These are phyloP conservation scores for Cardiosporidium cionae DNA, from an alignment of 169 alveolate species.

Conservation along the genomic window DNA sequence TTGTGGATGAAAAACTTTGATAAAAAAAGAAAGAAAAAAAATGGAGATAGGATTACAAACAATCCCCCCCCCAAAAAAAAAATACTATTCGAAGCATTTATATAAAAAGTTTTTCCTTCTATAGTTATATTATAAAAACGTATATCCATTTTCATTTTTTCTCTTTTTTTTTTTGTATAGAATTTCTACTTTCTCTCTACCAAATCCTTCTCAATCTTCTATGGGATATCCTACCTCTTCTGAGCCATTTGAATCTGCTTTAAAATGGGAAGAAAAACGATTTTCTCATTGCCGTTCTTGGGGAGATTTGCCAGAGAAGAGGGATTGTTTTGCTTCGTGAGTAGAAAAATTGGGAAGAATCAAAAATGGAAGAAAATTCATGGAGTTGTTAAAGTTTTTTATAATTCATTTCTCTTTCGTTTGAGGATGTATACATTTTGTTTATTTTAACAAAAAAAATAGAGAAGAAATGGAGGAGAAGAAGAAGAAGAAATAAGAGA, in stretches of 20 bases:
- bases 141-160: background rate
- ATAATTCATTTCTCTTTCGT: too few relatives aligned
- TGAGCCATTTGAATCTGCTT: background rate
- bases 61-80: background rate
- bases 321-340: conserved; percentile 4
- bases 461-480: too few relatives aligned
- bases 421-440: too few relatives aligned
- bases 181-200: background rate
- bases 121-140: background rate
- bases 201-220: background rate
- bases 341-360: background rate
- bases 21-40: too few relatives aligned
- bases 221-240: background rate
- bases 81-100: background rate
- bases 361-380: background rate
- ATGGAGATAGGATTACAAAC: background rate
- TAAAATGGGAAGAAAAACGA: background rate
- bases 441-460: too few relatives aligned
- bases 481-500: too few relatives aligned
- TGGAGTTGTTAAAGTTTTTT: background rate
- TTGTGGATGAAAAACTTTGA: too few relatives aligned
- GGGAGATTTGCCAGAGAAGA: background rate
- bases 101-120: background rate
- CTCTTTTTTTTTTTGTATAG: background rate
- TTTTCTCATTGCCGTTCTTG: background rate